Percentiles rank a stretch among this genome's conserved stretches.
These are phyloP conservation scores for Allium fistulosum DNA, from an alignment of 106 monocot species.

Conservation along the genomic window DNA sequence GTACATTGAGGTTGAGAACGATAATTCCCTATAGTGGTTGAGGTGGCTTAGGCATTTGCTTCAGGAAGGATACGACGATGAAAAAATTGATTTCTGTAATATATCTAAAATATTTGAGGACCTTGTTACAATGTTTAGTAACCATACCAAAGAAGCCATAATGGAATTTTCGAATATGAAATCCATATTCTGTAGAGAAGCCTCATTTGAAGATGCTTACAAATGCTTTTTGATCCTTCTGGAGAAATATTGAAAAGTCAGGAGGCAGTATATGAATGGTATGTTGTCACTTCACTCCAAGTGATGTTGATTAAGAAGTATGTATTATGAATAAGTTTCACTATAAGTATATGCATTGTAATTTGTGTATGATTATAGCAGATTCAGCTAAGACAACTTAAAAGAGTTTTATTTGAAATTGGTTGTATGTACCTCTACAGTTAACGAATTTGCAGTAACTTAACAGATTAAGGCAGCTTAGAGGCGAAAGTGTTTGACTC, in stretches of 20 bases:
- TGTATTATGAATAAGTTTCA: no score
- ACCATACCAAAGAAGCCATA: slow-evolving; percentile 17
- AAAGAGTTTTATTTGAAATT: no score
- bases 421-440: no score
- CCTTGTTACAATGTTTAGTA: slow-evolving; percentile 18
- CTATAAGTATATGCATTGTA: no score
- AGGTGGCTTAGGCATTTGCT: slow-evolving; percentile 63
- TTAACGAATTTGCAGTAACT: no score
- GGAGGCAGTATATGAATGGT: slow-evolving; percentile 72
- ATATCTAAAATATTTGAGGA: slow-evolving; percentile 29
- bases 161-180: slow-evolving; percentile 37
- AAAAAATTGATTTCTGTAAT: slow-evolving; percentile 25
- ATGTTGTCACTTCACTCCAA: slow-evolving; percentile 55
- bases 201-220: slow-evolving; percentile 57
- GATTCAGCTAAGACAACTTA: no score
- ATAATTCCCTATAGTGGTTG: slow-evolving; percentile 56
- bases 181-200: slow-evolving; percentile 47
- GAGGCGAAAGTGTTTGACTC: no score
- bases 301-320: neutral
- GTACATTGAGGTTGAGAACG: slow-evolving; percentile 26
- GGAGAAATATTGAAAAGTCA: slow-evolving; percentile 59
- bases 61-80: slow-evolving; percentile 18
- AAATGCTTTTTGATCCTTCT: slow-evolving; percentile 32
- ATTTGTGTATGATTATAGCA: no score
- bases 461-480: no score